phyloP scores from a whole-genome alignment of 2,329 filamentous ascomycete species.

The Epicoccum sorghinum region DNA sequence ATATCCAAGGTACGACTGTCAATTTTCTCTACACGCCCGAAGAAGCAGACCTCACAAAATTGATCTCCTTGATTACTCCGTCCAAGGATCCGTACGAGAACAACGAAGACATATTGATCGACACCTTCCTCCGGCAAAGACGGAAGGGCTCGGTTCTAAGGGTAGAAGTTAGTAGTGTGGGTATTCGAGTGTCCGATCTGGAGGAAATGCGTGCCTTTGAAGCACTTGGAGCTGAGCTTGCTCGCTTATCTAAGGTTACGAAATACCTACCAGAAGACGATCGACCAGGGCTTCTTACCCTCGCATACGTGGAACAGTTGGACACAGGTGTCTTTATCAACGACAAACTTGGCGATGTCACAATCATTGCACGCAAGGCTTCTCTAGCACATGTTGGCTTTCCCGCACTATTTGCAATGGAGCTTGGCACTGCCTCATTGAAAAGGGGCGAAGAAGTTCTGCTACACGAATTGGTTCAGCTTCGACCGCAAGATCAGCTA shows the following conservation, averaged over 20 bases:
- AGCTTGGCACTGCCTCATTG: constrained; percentile 67
- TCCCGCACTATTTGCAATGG: constrained; percentile 81
- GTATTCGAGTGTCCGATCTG: constrained; percentile 66
- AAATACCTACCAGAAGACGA: constrained; percentile 98
- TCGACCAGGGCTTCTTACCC: constrained; percentile 81
- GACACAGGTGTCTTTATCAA: constrained; percentile 68
- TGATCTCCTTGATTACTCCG: constrained; percentile 86
- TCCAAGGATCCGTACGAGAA: constrained; percentile 88
- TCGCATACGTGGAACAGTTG: constrained; percentile 70
- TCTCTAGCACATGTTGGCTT: constrained; percentile 71
- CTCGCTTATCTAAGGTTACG: constrained; percentile 82
- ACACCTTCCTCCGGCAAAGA: constrained; percentile 85
- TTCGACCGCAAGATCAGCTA: constrained; percentile 49
- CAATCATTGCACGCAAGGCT: constrained; percentile 35
- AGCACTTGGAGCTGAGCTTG: constrained; percentile 76
- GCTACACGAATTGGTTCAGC: constrained; percentile 64
- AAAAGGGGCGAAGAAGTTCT: constrained; percentile 75
- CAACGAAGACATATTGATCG: constrained; percentile 92
- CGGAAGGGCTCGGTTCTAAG: constrained; percentile 84
- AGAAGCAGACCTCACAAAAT: constrained; percentile 78
- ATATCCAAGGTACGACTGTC: constrained; percentile 69
- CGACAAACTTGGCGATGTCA: constrained; percentile 69
- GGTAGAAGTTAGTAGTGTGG: constrained; percentile 68
- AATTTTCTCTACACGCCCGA: constrained; percentile 75
- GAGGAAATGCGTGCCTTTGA: constrained; percentile 71